Evolutionary conservation across 139 green algal genomes (phyloP), one percentile per base, ranked within the genome.

Genomic region (Yamagishiella unicocca): DNA sequence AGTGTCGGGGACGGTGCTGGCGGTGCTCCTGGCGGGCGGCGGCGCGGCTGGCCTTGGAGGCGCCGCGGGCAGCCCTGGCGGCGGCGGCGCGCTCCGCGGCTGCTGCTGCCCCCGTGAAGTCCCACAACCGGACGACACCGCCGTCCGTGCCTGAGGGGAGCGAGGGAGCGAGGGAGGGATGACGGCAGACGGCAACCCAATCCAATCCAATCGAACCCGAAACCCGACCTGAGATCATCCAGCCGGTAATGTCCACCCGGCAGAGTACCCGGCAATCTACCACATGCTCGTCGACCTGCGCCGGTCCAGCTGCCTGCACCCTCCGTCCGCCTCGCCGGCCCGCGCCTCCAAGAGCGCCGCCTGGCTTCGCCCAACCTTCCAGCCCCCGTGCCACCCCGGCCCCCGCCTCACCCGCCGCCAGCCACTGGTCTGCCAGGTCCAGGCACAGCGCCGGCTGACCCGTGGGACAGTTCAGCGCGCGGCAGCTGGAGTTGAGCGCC

Each of bases 391-490:
- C 12, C 50, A 58, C 17, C 50, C 50, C 50, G 12, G 50, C 12
- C 50, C 12, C 22, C 31, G 19, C 43, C 82, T 46, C 78, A 85
- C 90, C 90, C 12, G 72, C 62, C 6, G 85, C 91, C 31, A 95
- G 42, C 85, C 90, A 92, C 74, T 92, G 88, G n/a, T 94, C 92
- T 42, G 38, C 37, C 72, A 95, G 64, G 37, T 94, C 88, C 31
- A 94, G 84, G 50, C 92, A 93, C 38, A 91, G 87, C n/a, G 84
- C 71, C 25, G 89, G 64, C 67, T 85, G 67, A 33, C 54, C n/a
- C 43, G 33, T 4, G 25, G 73, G 42, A 37, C 53, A 45, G 46
- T 90, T 82, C 54, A 95, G 82, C 75, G 90, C 83, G 33, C 89
- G 76, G 79, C 67, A 73, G 46, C 45, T 19, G 3, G 25, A 25